These are phyloP conservation scores for Aspergillus sp. DNA, from an alignment of 2,329 filamentous ascomycete genomes.

Conservation along the genomic window DNA sequence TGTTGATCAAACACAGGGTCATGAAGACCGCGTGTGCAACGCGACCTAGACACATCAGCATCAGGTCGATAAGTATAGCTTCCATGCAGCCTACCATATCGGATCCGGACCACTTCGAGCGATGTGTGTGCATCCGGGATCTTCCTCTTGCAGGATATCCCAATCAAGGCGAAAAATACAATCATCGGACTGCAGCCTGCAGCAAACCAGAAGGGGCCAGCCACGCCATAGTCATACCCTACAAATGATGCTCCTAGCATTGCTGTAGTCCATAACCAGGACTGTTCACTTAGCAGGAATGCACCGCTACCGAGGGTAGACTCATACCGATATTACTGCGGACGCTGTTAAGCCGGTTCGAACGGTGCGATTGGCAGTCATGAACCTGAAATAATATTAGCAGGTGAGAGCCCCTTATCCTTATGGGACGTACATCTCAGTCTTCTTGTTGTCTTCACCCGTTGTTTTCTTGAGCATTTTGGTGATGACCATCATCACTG, in stretches of 20 bases:
- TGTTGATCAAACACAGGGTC: slow-evolving; percentile 55
- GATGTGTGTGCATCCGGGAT: slow-evolving; percentile 58
- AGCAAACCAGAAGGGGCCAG: slow-evolving; percentile 61
- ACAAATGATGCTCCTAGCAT: slow-evolving; percentile 55
- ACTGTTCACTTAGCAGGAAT: slow-evolving; percentile 25
- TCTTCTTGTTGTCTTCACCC: slow-evolving; percentile 56
- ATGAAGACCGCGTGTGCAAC: slow-evolving; percentile 56
- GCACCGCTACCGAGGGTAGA: not conserved
- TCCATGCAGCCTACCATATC: slow-evolving; percentile 42
- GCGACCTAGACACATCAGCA: slow-evolving; percentile 26
- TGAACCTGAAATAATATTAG: slow-evolving; percentile 43
- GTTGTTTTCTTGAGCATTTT: slow-evolving; percentile 52
- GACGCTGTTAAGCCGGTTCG: slow-evolving; percentile 56
- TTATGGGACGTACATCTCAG: slow-evolving; percentile 47
- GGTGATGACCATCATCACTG: slow-evolving; percentile 52
- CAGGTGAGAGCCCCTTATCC: not conserved
- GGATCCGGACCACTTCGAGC: slow-evolving; percentile 56
- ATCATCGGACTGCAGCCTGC: slow-evolving; percentile 60
- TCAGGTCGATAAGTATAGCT: accelerated
- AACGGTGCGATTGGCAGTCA: slow-evolving; percentile 56
- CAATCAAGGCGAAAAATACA: slow-evolving; percentile 56
- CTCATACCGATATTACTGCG: slow-evolving; percentile 52
- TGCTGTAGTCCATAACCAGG: slow-evolving; percentile 58
- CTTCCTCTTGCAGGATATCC: slow-evolving; percentile 55
- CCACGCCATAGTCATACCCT: slow-evolving; percentile 57